These are phyloP conservation scores for Irpex rosettiformis DNA, from an alignment of 1,284 basidiomycete species.

Conservation along the genomic window DNA sequence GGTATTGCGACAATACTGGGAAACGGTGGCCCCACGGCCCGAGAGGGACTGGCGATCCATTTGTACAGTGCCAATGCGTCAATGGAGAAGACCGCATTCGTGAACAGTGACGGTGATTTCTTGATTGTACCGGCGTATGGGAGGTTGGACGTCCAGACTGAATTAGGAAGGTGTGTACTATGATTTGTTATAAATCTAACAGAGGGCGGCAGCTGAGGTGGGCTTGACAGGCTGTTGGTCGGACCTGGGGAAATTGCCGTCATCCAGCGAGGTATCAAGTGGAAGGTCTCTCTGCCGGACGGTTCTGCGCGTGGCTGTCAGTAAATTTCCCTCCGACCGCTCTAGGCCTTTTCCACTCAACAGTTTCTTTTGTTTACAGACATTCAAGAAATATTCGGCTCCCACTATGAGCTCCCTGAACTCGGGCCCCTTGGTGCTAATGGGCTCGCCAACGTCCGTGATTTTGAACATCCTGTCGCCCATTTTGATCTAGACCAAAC, in stretches of 20 bases:
- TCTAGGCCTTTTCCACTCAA: not conserved
- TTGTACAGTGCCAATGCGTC: constrained; percentile 58
- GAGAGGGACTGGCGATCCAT: constrained; percentile 61
- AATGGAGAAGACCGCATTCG: constrained; percentile 64
- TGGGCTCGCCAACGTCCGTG: constrained; percentile 54
- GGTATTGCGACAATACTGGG: constrained; percentile 65
- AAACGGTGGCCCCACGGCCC: constrained; percentile 58
- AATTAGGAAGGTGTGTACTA: constrained; percentile 56
- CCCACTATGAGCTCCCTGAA: constrained; percentile 60
- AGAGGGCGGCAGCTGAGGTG: not conserved
- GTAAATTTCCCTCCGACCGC: not conserved
- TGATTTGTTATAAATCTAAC: not conserved
- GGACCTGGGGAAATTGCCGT: constrained; percentile 59
- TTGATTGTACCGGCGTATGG: constrained; percentile 66
- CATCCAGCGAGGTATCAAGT: constrained; percentile 62
- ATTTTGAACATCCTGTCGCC: constrained; percentile 60
- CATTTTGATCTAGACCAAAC: constrained; percentile 56
- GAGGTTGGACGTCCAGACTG: constrained; percentile 65
- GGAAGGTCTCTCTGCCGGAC: constrained; percentile 53
- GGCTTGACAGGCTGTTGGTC: constrained; percentile 44
- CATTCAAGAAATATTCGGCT: constrained; percentile 53
- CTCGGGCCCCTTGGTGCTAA: constrained; percentile 61
- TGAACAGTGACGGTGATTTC: constrained; percentile 69
- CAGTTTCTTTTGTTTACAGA: too few species aligned
- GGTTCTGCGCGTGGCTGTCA: constrained; percentile 17